Base-by-base conservation (phyloP, 371 early-diverging fungal genomes). In the Mucor plumbeus region DNA sequence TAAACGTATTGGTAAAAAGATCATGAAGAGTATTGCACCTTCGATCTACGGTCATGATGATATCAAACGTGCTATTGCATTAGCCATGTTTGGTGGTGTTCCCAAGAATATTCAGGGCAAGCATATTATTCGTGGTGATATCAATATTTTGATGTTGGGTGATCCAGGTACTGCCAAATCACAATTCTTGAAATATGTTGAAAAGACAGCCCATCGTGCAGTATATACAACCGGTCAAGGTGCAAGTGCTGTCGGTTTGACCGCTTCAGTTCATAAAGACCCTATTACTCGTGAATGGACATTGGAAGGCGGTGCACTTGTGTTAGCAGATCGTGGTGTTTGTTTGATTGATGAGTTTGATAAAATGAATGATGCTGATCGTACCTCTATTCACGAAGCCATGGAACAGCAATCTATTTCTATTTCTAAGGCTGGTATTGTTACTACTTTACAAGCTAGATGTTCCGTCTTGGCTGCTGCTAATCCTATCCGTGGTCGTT, bases 361-460 rank as follows among this genome's bases (percentile, higher is more conserved):
- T 79, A 99, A 99, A 79, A 99, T 99, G 99, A 96, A 97, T 69
- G 99, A 99, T 66, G 19, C 65, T 39, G 70, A 70, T 62, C 84
- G 72, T 71, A 78, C 82, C 3, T 90, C 92, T 59, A 99, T 99
- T 74, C 99, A 99, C 88, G 99, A 99, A 84, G 99, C 98, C n/a
- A 99, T 99, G 99, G 99, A 99, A 82, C 99, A 99, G 78, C 99
- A 99, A 79, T 91, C 93, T 72, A 98, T 99, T 67, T 97, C 97
- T 50, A 94, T 99, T 41, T 95, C 97, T 59, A 99, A 99, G 78
- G 99, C 99, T 33, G 79, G 97, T 74, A 99, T 99, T 65, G 95
- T 98, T 54, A 95, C 99, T 1, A 91, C 96, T 1, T 84, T 99
- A 26, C 95, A 97, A 69, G 99, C 99, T 1, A 90, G 99, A 63